Conservation (phyloP, 1,139 yeast species). For the Debaryomyces sp. region DNA sequence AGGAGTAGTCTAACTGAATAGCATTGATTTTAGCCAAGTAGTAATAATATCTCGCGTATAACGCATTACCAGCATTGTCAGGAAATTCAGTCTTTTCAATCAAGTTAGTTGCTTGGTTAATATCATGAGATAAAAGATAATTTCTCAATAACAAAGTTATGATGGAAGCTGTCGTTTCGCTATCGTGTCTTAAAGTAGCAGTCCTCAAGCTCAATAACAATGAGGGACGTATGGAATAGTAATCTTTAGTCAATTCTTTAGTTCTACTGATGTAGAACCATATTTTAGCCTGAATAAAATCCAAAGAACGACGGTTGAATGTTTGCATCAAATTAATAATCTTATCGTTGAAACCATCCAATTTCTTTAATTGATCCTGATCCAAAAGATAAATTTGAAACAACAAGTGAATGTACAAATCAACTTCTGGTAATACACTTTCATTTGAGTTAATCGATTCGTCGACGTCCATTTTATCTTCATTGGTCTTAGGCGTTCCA, state of each 20-base stretch:
- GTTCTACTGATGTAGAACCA: constrained; percentile 92
- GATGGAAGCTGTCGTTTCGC: constrained; percentile 86
- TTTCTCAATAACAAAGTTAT: constrained; percentile 83
- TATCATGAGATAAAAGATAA: constrained; percentile 76
- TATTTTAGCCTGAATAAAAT: constrained; percentile 82
- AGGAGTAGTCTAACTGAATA: constrained; percentile 88
- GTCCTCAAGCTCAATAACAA: constrained; percentile 79
- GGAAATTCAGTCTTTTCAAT: constrained; percentile 92
- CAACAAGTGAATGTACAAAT: constrained; percentile 76
- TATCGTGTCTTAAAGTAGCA: constrained; percentile 89
- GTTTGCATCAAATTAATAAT: constrained; percentile 59
- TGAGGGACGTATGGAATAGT: constrained; percentile 65
- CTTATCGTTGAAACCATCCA: constrained; percentile 54
- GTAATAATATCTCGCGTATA: constrained; percentile 89
- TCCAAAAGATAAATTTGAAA: constrained; percentile 80
- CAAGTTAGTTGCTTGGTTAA: constrained; percentile 85
- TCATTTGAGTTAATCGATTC: constrained; percentile 21
- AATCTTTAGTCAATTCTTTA: constrained; percentile 65
- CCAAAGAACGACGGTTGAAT: constrained; percentile 82
- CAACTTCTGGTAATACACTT: constrained; percentile 69
- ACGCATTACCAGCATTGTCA: constrained; percentile 78
- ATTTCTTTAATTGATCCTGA: constrained; percentile 48
- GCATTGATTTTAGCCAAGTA: constrained; percentile 89
- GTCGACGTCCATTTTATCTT: constrained; percentile 30
- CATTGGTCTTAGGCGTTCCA: constrained; percentile 22